Evolutionary conservation across 106 monocot species (phyloP).

Genomic region (Dioscorea alata): DNA sequence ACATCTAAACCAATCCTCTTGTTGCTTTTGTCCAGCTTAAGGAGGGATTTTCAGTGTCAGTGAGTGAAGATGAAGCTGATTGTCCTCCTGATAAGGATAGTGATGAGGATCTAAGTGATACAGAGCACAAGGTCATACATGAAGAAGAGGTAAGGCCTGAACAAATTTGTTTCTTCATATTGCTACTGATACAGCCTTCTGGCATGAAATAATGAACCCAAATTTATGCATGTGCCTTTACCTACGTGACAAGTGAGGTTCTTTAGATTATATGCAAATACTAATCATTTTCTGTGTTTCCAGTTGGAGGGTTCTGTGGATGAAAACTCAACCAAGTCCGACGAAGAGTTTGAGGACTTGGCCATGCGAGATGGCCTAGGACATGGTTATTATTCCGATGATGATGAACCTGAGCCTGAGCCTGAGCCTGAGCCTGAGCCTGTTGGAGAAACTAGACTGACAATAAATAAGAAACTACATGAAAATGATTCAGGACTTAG

Average conservation of each 20-base stretch:
- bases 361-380: conserved; percentile 61
- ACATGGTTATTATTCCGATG: conserved; percentile 50
- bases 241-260: too few species aligned
- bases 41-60: conserved; percentile 74
- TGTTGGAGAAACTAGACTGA: not conserved
- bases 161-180: too few species aligned
- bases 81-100: conserved; percentile 45
- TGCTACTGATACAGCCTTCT: too few species aligned
- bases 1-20: too few species aligned
- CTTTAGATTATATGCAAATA: not conserved
- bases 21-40: conserved; percentile 40
- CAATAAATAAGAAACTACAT: not conserved
- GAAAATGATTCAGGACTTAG: not conserved
- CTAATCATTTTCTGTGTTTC: not conserved
- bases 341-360: conserved; percentile 89
- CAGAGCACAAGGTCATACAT: conserved; percentile 30
- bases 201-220: too few species aligned
- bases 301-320: conserved; percentile 95
- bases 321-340: conserved; percentile 82
- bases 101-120: conserved; percentile 74
- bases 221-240: too few species aligned
- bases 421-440: conserved; percentile 14
- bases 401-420: conserved; percentile 31
- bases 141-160: conserved; percentile 35
- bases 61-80: conserved; percentile 82